Conservation (phyloP, 345 rosid species). For the Stellera chamaejasme region DNA sequence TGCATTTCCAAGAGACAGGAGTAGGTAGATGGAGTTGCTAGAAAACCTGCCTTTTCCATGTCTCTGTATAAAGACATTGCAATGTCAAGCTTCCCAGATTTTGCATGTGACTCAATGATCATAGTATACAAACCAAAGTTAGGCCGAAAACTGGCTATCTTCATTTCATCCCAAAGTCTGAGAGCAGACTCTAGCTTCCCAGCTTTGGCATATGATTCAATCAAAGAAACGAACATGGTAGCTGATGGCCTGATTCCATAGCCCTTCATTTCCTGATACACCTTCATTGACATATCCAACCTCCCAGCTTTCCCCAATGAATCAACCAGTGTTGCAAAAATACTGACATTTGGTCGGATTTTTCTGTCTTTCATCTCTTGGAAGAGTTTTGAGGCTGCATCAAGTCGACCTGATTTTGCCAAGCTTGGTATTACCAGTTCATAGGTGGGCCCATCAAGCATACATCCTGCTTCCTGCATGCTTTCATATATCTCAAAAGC, state of each 20-base stretch:
- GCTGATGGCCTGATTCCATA: slow-evolving; percentile 74
- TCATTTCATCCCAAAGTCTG: slow-evolving; percentile 95
- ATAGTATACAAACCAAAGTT: slow-evolving; percentile 79
- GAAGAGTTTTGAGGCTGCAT: slow-evolving; percentile 83
- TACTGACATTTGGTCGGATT: slow-evolving; percentile 46
- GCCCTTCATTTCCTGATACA: slow-evolving; percentile 82
- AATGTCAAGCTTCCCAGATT: slow-evolving; percentile 91
- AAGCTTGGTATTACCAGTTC: slow-evolving; percentile 88
- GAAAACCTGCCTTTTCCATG: slow-evolving; percentile 93
- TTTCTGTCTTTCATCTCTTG: slow-evolving; percentile 84
- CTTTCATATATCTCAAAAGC: slow-evolving; percentile 97
- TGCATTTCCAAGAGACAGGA: slow-evolving; percentile 95
- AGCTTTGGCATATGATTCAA: slow-evolving; percentile 83
- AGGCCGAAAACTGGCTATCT: slow-evolving; percentile 70
- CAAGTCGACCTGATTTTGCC: slow-evolving; percentile 96
- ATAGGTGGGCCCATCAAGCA: slow-evolving; percentile 69
- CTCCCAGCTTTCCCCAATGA: slow-evolving; percentile 99
- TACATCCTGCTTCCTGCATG: slow-evolving; percentile 67
- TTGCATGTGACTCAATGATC: slow-evolving; percentile 90
- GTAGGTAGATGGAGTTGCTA: slow-evolving; percentile 87
- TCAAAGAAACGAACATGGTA: slow-evolving; percentile 75
- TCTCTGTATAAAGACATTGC: slow-evolving; percentile 79
- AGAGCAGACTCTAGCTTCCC: slow-evolving; percentile 86
- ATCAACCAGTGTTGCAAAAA: slow-evolving; percentile 84
- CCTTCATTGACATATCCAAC: slow-evolving; percentile 80